Conservation (phyloP, 768 basidiomycete species). For the Auriculariales sp. region DNA sequence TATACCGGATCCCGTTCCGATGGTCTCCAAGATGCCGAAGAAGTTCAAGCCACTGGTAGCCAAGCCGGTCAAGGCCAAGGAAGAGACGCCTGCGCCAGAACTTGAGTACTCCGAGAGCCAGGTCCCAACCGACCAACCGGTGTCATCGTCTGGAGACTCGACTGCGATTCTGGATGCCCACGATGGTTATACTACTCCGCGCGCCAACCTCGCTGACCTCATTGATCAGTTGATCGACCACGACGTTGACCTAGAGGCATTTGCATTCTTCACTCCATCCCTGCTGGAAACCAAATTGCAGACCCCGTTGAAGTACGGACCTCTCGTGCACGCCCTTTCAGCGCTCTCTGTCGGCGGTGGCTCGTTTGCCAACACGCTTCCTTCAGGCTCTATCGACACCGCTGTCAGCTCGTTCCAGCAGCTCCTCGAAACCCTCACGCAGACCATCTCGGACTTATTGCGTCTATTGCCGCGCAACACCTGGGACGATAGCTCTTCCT, state of each 20-base stretch:
- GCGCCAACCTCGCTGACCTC: conserved; percentile 41
- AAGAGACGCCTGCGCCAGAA: conserved; percentile 3
- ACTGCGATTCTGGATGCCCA: conserved; percentile 28
- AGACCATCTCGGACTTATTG: conserved; percentile 77
- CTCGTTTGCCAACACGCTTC: conserved; percentile 64
- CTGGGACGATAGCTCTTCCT: conserved; percentile 83
- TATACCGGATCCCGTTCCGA: conserved; percentile 45
- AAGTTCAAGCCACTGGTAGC: conserved; percentile 28
- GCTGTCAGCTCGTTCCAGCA: conserved; percentile 85
- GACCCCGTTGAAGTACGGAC: conserved; percentile 73
- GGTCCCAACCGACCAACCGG: conserved; percentile 8
- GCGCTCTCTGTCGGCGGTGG: conserved; percentile 76
- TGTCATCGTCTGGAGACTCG: no score
- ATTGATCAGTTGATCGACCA: conserved; percentile 47
- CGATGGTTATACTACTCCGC: conserved; percentile 31
- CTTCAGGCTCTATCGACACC: conserved; percentile 79
- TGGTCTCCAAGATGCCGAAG: conserved; percentile 73
- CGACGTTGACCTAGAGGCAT: conserved; percentile 45
- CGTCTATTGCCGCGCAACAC: conserved; percentile 77
- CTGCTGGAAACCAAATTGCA: conserved; percentile 63
- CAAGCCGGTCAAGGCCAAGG: conserved; percentile 3
- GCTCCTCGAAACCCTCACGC: conserved; percentile 73
- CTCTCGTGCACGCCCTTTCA: conserved; percentile 73
- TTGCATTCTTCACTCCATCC: conserved; percentile 61
- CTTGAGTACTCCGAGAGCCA: background rate